Evolutionary conservation across 176 grass and related monocot species (phyloP).

Genomic region (Saccharum officinarum): DNA sequence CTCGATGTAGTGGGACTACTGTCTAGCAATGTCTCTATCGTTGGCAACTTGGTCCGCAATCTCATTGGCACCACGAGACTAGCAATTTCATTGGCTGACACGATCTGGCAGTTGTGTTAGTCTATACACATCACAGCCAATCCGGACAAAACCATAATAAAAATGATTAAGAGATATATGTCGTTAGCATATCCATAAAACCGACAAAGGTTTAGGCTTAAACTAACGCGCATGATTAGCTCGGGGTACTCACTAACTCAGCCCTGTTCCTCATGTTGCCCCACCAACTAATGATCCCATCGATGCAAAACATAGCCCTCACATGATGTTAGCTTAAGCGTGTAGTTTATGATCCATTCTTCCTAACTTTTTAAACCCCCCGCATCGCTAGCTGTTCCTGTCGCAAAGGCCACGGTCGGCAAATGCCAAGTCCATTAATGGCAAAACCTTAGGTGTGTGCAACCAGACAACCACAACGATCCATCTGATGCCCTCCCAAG

Average conservation of each 20-base stretch:
- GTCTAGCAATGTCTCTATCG: neutral
- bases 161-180: constrained; percentile 14
- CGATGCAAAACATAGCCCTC: neutral
- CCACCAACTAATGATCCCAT: constrained; percentile 29
- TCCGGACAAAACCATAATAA: neutral
- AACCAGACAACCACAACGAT: constrained; percentile 21
- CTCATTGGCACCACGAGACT: neutral
- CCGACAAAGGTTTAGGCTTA: constrained; percentile 26
- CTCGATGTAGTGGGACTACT: neutral
- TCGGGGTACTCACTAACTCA: neutral
- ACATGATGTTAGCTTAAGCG: neutral
- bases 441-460: constrained; percentile 10
- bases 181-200: constrained; percentile 27
- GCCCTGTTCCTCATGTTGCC: constrained; percentile 19
- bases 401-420: constrained; percentile 1
- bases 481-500: neutral
- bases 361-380: neutral
- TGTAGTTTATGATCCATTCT: constrained; percentile 24
- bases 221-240: constrained; percentile 33
- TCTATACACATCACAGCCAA: neutral
- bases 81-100: neutral
- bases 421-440: neutral
- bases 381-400: neutral
- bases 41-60: neutral
- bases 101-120: neutral